These are phyloP conservation scores for Jimgerdemannia lactiflua DNA, from an alignment of 192 early-diverging fungal genomes.

Conservation along the genomic window DNA sequence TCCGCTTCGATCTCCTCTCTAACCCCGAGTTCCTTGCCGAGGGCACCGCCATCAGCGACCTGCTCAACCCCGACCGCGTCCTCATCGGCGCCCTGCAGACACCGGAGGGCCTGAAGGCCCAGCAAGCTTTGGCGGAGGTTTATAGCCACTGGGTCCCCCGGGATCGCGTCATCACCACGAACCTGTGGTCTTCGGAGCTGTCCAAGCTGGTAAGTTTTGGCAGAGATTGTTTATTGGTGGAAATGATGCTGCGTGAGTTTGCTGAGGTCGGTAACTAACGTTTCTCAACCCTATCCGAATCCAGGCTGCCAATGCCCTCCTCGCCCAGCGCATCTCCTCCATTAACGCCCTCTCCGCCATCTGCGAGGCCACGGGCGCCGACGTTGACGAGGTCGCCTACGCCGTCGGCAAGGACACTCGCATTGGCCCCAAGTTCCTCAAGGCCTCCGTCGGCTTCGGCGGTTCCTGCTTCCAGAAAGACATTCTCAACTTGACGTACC, in stretches of 20 bases:
- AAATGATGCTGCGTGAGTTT: neutral
- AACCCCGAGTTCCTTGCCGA: slow-evolving; percentile 98
- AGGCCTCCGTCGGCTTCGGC: slow-evolving; percentile 91
- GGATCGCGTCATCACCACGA: slow-evolving; percentile 86
- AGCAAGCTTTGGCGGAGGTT: slow-evolving; percentile 69
- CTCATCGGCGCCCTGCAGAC: slow-evolving; percentile 82
- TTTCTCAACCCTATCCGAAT: neutral
- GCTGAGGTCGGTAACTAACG: slow-evolving; percentile 3
- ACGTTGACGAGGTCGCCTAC: slow-evolving; percentile 88
- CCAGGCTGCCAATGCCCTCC: slow-evolving; percentile 87
- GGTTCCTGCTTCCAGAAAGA: slow-evolving; percentile 97
- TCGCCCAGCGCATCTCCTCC: slow-evolving; percentile 92
- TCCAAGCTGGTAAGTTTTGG: slow-evolving; percentile 71
- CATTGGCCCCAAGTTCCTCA: slow-evolving; percentile 88
- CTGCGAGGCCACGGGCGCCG: slow-evolving; percentile 90
- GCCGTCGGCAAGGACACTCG: slow-evolving; percentile 85
- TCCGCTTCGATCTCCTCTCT: slow-evolving; percentile 83
- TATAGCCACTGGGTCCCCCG: slow-evolving; percentile 85
- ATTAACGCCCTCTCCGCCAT: slow-evolving; percentile 89
- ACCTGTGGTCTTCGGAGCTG: slow-evolving; percentile 93
- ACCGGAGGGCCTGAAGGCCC: slow-evolving; percentile 68
- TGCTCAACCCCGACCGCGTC: slow-evolving; percentile 85
- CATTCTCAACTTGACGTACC: slow-evolving; percentile 87
- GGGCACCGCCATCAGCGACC: slow-evolving; percentile 83
- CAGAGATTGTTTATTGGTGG: too few species aligned